Evolutionary conservation across 768 basidiomycete genomes (phyloP), one percentile per base, ranked within the genome.

Genomic region (Dacryopinax spathularia): DNA sequence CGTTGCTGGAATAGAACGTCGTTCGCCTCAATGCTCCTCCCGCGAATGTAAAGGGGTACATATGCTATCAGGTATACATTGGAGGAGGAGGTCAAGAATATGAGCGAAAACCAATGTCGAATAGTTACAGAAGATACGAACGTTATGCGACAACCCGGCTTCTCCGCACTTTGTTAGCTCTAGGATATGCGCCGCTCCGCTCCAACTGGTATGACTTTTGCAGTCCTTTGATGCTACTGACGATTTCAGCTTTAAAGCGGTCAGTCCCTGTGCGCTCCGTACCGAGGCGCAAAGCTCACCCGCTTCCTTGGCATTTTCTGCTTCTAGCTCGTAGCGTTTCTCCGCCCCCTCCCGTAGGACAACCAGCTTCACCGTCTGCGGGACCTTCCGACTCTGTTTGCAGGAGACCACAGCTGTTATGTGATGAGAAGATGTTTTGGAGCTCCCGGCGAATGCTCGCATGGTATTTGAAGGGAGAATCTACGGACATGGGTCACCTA

Each of bases 251-350:
- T 88, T 59, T 22, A 61, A 62, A 60, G 13, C 39, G 18, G 12
- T 18, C 65, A 63, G 59, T 67, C 29, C 27, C 18, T 59, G 31
- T 18, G 20, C 35, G 56, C 16, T 18, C 37, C 44, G 35, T 48
- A 16, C 22, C 20, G 5, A 27, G 3, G 2, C 16, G 15, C 5
- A 43, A 34, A 33, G 77, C 88, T 69, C 70, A 89, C 89, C 81
- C 56, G 94, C 91, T 63, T 84, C 71, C 72, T 85, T 87, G 1
- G 88, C 80, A 67, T 77, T 91, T 73, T 95, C 94, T 0, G 93
- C 95, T 75, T 99, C 96, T 71, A 96, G 97, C 69, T 98, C 95
- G 72, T 97, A 98, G 36, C 92, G 80, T 79, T 98, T 99, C 68
- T 86, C 87, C 39, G 84, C 80, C 41, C 81, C 80, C 35, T 83